Base-by-base conservation (phyloP, 495 filamentous ascomycete genomes). In the Rostrohypoxylon terebratum region DNA sequence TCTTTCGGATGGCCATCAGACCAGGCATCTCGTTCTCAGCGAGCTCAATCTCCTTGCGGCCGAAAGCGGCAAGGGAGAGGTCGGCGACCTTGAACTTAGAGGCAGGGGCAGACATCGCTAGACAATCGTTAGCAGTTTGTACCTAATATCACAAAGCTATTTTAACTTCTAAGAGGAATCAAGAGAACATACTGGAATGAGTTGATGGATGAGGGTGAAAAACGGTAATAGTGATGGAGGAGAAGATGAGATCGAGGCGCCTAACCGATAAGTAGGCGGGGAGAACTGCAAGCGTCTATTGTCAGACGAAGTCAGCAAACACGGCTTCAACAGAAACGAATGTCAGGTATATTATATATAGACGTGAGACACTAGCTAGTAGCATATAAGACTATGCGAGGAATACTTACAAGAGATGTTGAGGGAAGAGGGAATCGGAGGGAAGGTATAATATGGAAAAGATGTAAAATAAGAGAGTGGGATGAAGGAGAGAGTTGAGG, bases 1-100 rank as follows among this genome's bases (percentile, higher is more conserved):
- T 97, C 72, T 80, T 75, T 81, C 96, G 91, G 79, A 95, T 98
- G 75, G 92, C 89, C 93, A 99, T 97, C 71, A 99, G 89, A 88
- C 96, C 95, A 58, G 93, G 92, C 93, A 97, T 97, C 87, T 97
- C 96, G 87, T 97, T 94, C 89, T 99, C 95, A 67, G 96, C 95
- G 75, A 99, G 87, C 83, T 97, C 94, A 78, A 99, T 98, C 89
- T 99, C 96, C 81, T 95, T 94, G 86, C 96, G 96, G 83, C 96
- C 96, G 80, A 99, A 99, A 81, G 96, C 96, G 78, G 96, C 95
- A 80, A 98, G 90, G 79, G 91, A 93, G 83, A 99, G 92, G 87
- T 99, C 96, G 77, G 95, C 93, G 86, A 99, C 94, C 92, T 98
- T 97, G 90, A 91, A 96, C 82, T 92, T 95, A 80, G 90, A 86